Percentiles rank a stretch among this genome's conserved stretches.
phyloP scores from a whole-genome alignment of 2,329 filamentous ascomycete genomes.

The Fusarium sp. region DNA sequence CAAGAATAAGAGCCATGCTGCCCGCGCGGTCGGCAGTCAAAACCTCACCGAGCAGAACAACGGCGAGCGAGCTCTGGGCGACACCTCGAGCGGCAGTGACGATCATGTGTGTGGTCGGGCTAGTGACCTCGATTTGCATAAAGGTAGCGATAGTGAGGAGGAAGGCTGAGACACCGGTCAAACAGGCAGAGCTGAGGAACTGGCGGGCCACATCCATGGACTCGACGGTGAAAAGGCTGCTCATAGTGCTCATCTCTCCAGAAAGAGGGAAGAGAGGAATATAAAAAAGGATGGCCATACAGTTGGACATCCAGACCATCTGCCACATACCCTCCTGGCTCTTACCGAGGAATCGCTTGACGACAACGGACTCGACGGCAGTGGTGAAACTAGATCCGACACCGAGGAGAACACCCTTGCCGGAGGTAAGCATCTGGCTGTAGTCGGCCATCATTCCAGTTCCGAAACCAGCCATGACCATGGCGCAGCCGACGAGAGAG shows the following conservation, averaged over 20 bases:
- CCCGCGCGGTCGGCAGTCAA: slow-evolving; percentile 39
- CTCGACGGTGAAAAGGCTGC: slow-evolving; percentile 27
- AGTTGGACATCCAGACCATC: slow-evolving; percentile 43
- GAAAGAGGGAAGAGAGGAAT: slow-evolving; percentile 39
- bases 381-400: slow-evolving; percentile 41
- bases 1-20: slow-evolving; percentile 39
- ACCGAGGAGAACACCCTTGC: slow-evolving; percentile 38
- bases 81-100: slow-evolving; percentile 40
- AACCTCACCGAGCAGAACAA: slow-evolving; percentile 37
- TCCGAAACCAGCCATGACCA: slow-evolving; percentile 41
- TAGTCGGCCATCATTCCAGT: slow-evolving; percentile 41
- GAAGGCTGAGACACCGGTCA: slow-evolving; percentile 39
- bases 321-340: slow-evolving; percentile 41
- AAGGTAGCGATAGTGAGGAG: slow-evolving; percentile 41
- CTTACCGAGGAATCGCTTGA: slow-evolving; percentile 40
- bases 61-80: slow-evolving; percentile 39
- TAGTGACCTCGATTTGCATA: slow-evolving; percentile 42
- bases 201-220: slow-evolving; percentile 25
- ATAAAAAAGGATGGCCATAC: slow-evolving; percentile 39
- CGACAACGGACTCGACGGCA: slow-evolving; percentile 39
- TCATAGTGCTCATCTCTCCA: slow-evolving; percentile 34
- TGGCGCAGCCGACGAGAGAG: slow-evolving; percentile 38
- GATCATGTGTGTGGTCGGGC: slow-evolving; percentile 42
- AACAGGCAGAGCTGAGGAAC: slow-evolving; percentile 35
- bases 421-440: slow-evolving; percentile 40